A percentile compares a stretch with the other conserved stretches of the same genome.
These are phyloP conservation scores for Phytopythium kandeliae DNA, from an alignment of 352 stramenopile species.

Conservation along the genomic window DNA sequence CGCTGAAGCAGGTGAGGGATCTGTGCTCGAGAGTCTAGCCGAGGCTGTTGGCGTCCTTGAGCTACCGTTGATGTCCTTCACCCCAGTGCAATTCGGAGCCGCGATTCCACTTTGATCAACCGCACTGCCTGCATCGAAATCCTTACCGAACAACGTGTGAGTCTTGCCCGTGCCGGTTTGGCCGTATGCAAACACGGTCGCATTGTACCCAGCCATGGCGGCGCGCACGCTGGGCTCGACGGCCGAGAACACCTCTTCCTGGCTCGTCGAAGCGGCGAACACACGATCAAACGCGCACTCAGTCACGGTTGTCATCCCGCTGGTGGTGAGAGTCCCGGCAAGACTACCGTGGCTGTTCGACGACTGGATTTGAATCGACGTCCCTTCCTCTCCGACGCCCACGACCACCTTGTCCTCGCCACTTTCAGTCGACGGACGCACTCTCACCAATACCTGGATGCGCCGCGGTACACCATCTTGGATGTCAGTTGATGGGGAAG, in stretches of 20 bases:
- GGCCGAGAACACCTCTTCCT: conserved; percentile 75
- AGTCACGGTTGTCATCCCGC: conserved; percentile 29
- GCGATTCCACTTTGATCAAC: not conserved
- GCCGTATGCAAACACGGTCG: conserved; percentile 90
- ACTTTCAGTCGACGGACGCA: conserved; percentile 32
- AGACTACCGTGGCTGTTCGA: not conserved
- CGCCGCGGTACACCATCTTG: conserved; percentile 9
- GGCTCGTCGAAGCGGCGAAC: conserved; percentile 51
- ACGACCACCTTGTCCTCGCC: conserved; percentile 30
- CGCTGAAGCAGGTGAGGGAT: not conserved
- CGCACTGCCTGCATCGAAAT: conserved; percentile 10
- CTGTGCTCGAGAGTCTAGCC: not conserved
- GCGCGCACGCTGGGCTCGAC: conserved; percentile 60
- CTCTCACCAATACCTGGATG: conserved; percentile 71
- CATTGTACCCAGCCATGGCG: conserved; percentile 81
- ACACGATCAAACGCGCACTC: conserved; percentile 74
- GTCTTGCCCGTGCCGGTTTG: conserved; percentile 91
- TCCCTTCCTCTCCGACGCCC: conserved; percentile 18
- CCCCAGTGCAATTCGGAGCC: not conserved
- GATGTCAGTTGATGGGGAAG: not conserved
- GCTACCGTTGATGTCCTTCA: too few relatives aligned
- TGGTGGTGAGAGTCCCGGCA: not conserved
- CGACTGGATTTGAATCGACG: conserved; percentile 18
- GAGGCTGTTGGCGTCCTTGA: not conserved
- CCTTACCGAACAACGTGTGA: conserved; percentile 86